Conservation (phyloP, 371 early-diverging fungal genomes). For the Phascolomyces articulosus region DNA sequence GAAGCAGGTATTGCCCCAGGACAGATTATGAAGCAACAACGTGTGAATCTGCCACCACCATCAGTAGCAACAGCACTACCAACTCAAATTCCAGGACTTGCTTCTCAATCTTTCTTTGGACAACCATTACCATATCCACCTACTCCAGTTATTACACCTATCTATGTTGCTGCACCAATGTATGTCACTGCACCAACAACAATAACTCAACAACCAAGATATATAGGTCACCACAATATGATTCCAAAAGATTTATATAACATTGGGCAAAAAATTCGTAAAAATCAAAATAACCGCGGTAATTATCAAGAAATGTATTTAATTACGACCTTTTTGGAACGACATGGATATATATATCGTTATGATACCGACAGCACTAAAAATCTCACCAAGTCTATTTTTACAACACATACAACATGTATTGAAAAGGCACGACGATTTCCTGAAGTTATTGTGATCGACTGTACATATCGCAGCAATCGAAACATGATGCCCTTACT, state of each 20-base stretch:
- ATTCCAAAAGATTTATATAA: neutral
- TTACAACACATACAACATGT: neutral
- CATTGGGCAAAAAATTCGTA: neutral
- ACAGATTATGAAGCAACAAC: no score
- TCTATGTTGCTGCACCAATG: no score
- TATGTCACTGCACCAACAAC: no score
- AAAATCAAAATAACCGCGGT: neutral
- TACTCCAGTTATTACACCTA: no score
- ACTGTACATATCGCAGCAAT: slow-evolving; percentile 6
- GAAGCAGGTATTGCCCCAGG: no score
- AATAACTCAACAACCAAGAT: no score
- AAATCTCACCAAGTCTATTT: slow-evolving; percentile 1
- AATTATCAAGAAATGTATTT: neutral
- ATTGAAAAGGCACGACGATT: slow-evolving; percentile 2
- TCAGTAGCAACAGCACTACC: no score
- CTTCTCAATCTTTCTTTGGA: no score
- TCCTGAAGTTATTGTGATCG: slow-evolving; percentile 8
- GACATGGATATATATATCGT: neutral
- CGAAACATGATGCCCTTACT: neutral
- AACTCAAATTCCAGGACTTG: no score
- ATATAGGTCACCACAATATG: neutral
- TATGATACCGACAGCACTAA: neutral
- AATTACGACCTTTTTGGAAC: neutral
- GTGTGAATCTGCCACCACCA: no score
- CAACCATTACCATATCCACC: no score